phyloP scores from a whole-genome alignment of 176 grass and related monocot genomes.

The Dendrocalamus sinicus region DNA sequence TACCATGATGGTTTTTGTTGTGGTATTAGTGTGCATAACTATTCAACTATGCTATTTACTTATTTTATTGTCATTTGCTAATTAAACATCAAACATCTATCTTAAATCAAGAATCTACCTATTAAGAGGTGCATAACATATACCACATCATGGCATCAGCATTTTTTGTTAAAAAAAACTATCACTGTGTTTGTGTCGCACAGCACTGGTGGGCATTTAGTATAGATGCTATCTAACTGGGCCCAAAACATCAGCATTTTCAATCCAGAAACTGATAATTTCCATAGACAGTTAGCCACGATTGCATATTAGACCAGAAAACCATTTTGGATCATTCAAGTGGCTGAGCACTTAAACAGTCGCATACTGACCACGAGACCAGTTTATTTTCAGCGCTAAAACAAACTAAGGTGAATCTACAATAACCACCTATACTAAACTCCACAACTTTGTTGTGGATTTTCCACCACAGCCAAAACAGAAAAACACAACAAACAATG shows the following conservation, averaged over 20 bases:
- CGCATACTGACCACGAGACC: not conserved
- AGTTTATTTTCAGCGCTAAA: not conserved
- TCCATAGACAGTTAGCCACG: not conserved
- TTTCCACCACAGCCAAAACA: not conserved
- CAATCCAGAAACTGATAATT: not conserved
- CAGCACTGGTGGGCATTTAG: not conserved
- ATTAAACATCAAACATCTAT: not conserved
- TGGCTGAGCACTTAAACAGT: constrained; percentile 2
- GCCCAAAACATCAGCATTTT: not conserved
- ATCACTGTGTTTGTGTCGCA: not conserved
- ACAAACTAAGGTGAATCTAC: not conserved
- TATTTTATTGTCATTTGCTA: not conserved
- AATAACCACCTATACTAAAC: constrained; percentile 4
- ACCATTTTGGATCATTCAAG: not conserved
- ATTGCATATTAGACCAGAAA: not conserved
- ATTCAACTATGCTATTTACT: not conserved
- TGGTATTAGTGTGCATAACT: not conserved
- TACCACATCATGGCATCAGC: not conserved
- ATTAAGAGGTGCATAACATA: not conserved
- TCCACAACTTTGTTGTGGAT: not conserved
- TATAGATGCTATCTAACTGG: not conserved
- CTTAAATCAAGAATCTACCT: not conserved
- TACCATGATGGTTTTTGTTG: not conserved
- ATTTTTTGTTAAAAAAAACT: not conserved
- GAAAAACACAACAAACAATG: not conserved